Conservation (phyloP, 805 yeast genomes). For the Nakazawaea holstii region DNA sequence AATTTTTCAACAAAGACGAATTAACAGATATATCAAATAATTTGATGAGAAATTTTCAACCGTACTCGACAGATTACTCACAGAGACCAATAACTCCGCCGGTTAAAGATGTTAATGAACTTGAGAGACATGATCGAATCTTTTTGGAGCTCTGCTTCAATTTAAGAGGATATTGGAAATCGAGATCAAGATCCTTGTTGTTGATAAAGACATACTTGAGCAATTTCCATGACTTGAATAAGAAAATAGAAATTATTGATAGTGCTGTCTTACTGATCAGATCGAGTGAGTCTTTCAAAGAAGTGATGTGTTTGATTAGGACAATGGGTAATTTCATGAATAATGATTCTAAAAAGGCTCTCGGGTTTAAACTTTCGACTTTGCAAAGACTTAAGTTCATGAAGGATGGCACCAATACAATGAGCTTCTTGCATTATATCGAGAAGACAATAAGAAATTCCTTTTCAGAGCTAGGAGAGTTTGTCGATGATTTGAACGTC, state of each 20-base stretch:
- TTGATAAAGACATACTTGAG: slow-evolving; percentile 66
- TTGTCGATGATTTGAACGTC: slow-evolving; percentile 66
- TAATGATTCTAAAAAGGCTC: slow-evolving; percentile 84
- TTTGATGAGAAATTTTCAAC: slow-evolving; percentile 66
- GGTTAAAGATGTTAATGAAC: slow-evolving; percentile 66
- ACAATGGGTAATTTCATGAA: slow-evolving; percentile 97
- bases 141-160: slow-evolving; percentile 81
- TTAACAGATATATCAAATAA: slow-evolving; percentile 71
- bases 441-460: slow-evolving; percentile 82
- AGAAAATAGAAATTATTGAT: slow-evolving; percentile 66
- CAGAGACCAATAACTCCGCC: slow-evolving; percentile 35
- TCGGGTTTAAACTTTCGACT: slow-evolving; percentile 88
- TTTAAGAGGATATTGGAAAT: slow-evolving; percentile 84
- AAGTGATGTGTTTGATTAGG: slow-evolving; percentile 76
- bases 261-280: slow-evolving; percentile 64
- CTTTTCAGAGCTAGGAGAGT: slow-evolving; percentile 72
- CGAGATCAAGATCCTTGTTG: slow-evolving; percentile 80
- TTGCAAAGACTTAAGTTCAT: slow-evolving; percentile 84
- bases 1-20: slow-evolving; percentile 74
- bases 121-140: slow-evolving; percentile 83
- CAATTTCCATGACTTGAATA: slow-evolving; percentile 69
- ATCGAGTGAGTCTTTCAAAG: slow-evolving; percentile 60
- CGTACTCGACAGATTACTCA: slow-evolving; percentile 74
- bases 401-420: slow-evolving; percentile 81
- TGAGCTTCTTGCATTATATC: slow-evolving; percentile 88